phyloP scores from a whole-genome alignment of 192 early-diverging fungal species.

The Podila epicladia region DNA sequence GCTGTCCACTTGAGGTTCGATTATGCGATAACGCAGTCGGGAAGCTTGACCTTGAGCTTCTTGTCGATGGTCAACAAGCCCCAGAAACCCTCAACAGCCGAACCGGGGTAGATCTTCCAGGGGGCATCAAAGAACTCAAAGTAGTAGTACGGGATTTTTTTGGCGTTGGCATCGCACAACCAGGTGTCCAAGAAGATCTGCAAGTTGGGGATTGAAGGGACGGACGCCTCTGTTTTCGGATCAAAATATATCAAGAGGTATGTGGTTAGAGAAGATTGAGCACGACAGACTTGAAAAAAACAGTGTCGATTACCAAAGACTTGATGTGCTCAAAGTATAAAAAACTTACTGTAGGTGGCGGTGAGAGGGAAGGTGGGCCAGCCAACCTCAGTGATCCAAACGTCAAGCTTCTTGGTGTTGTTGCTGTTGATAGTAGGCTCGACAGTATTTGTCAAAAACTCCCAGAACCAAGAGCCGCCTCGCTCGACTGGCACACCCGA shows the following conservation, averaged over 20 bases:
- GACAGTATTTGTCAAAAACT: constrained; percentile 34
- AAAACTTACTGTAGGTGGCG: constrained; percentile 12
- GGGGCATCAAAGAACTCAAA: constrained; percentile 61
- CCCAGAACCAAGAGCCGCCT: constrained; percentile 53
- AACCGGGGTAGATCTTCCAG: constrained; percentile 56
- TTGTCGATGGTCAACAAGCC: constrained; percentile 46
- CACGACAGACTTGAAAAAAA: too few species aligned
- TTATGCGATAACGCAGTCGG: constrained; percentile 30
- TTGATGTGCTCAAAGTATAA: too few species aligned
- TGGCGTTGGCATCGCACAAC: constrained; percentile 54
- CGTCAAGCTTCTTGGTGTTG: neutral
- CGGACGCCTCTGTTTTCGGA: constrained; percentile 30
- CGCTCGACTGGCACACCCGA: constrained; percentile 37
- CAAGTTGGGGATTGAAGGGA: constrained; percentile 52
- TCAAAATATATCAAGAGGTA: neutral
- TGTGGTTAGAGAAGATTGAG: neutral
- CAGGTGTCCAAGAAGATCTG: constrained; percentile 53
- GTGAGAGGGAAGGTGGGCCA: constrained; percentile 53
- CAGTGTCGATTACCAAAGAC: too few species aligned
- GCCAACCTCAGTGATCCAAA: constrained; percentile 55
- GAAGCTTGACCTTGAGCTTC: constrained; percentile 54
- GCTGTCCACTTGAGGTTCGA: neutral
- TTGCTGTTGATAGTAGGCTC: constrained; percentile 17
- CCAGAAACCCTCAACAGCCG: constrained; percentile 52
- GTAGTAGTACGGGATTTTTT: constrained; percentile 50